A percentile compares a stretch with the other conserved stretches of the same genome.
These are phyloP conservation scores for Teratosphaeriaceae sp. DNA, from an alignment of 2,329 filamentous ascomycete species.

Conservation along the genomic window DNA sequence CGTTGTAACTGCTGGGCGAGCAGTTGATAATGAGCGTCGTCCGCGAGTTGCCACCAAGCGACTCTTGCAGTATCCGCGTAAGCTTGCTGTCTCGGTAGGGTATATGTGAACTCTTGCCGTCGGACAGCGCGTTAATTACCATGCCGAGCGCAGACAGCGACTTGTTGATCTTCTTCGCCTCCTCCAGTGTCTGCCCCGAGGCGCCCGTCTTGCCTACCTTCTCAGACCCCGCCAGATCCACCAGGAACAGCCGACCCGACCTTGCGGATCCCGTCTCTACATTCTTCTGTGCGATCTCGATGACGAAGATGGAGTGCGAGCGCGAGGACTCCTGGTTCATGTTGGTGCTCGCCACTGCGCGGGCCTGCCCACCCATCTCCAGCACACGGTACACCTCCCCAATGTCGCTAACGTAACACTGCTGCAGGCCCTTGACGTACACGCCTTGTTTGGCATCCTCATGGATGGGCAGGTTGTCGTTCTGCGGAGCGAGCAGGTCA, in stretches of 20 bases:
- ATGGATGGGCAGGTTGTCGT: conserved; percentile 95
- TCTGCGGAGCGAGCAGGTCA: conserved; percentile 84
- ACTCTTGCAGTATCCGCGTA: conserved; percentile 94
- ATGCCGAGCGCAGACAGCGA: conserved; percentile 96
- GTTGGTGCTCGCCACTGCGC: conserved; percentile 93
- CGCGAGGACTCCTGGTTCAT: conserved; percentile 99
- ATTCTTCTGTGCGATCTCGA: conserved; percentile 96
- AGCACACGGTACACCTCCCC: conserved; percentile 96
- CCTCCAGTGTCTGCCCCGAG: conserved; percentile 92
- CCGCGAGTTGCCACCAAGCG: conserved; percentile 90
- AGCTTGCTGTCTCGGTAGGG: conserved; percentile 98
- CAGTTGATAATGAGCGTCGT: conserved; percentile 99
- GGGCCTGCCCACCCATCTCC: conserved; percentile 79
- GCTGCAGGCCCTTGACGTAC: conserved; percentile 89
- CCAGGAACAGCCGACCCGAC: conserved; percentile 92
- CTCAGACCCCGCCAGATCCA: conserved; percentile 96
- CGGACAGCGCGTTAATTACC: conserved; percentile 97
- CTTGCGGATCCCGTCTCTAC: conserved; percentile 93
- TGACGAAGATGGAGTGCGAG: conserved; percentile 96
- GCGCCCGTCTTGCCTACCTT: conserved; percentile 98
- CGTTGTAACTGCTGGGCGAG: conserved; percentile 98
- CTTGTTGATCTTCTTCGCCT: conserved; percentile 99
- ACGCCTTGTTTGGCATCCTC: conserved; percentile 95
- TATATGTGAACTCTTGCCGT: conserved; percentile 93
- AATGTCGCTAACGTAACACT: conserved; percentile 93